Percentiles rank a stretch among this genome's conserved stretches.
phyloP scores from a whole-genome alignment of 2,329 filamentous ascomycete genomes.

The Fusarium sp. region DNA sequence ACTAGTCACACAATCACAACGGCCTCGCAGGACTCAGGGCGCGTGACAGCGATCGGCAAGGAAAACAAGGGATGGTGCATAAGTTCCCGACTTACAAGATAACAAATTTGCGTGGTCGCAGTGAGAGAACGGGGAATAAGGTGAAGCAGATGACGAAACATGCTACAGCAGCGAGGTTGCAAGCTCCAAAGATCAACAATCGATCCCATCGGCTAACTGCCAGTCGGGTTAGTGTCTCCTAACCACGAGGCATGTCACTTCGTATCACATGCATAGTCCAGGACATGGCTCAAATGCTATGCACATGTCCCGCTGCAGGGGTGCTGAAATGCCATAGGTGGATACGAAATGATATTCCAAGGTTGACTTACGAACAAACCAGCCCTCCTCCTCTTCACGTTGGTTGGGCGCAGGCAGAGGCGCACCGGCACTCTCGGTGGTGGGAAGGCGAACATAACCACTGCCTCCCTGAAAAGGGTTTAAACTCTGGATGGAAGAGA shows the following conservation, averaged over 20 bases:
- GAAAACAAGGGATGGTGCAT: conserved; percentile 17
- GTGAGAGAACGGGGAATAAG: conserved; percentile 84
- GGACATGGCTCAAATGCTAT: conserved; percentile 53
- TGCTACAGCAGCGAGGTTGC: conserved; percentile 87
- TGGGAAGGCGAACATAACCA: conserved; percentile 92
- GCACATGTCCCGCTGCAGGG: conserved; percentile 63
- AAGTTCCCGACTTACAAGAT: conserved; percentile 81
- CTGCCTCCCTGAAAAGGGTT: conserved; percentile 85
- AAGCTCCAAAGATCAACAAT: conserved; percentile 89
- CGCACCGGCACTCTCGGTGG: conserved; percentile 83
- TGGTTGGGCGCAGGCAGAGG: conserved; percentile 86
- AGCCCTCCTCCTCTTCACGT: conserved; percentile 94
- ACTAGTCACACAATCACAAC: conserved; percentile 27
- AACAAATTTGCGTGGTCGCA: conserved; percentile 92
- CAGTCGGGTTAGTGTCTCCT: conserved; percentile 53
- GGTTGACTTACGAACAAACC: conserved; percentile 87
- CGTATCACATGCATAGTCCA: conserved; percentile 58
- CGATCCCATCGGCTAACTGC: conserved; percentile 98
- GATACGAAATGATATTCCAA: conserved; percentile 34
- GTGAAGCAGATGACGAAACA: conserved; percentile 96
- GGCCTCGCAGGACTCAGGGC: conserved; percentile 14
- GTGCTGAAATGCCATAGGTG: conserved; percentile 48
- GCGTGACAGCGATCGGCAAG: conserved; percentile 35
- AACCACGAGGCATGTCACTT: conserved; percentile 58
- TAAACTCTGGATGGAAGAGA: conserved; percentile 83